Base-by-base conservation (phyloP, 108 stramenopile genomes). In the Cyclotella choctawhatcheeana region DNA sequence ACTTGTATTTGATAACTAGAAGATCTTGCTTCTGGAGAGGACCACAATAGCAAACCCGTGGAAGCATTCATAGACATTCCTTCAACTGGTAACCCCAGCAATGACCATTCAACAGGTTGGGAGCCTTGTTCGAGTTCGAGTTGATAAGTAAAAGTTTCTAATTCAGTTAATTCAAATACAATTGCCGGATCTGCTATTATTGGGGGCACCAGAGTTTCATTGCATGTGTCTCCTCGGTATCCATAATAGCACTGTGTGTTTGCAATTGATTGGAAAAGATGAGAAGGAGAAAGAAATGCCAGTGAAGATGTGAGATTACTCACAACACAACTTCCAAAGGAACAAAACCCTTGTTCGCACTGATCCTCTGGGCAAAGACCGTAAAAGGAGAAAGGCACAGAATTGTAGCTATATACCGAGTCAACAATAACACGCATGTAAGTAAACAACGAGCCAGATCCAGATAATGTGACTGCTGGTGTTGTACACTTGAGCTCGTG, bases 321-420 rank as follows among this genome's bases (percentile, higher is more conserved):
- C n/a, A n/a, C n/a, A n/a, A 56, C 35, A 32, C 73, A 74, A 43
- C 34, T 51, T n/a, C 73, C 73, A 74, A 74, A 74, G 0, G 73
- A 61, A 33, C 73, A 74, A 45, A 65, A 66, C 12, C 73, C 73
- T 13, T 74, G 14, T 3, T 66, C 48, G 43, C 73, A 74, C 56
- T 67, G 27, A 32, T 55, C 34, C 29, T 47, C 58, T 56, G 73
- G 73, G 34, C 73, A 74, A 0, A 51, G 12, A 47, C 58, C 73
- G 32, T 66, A 74, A 44, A 74, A 74, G 2, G 22, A 29, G 34
- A 74, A 74, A 5, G 73, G 73, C n/a, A 67, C 54, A 17, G 64
- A 56, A 51, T 74, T 74, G 55, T 48, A 74, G 55, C 64, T 66
- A 3, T 10, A 14, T 55, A 67, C 44, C 16, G 40, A 32, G 55